Conservation (phyloP, 1,284 basidiomycete species). For the Gymnopus androsaceus region DNA sequence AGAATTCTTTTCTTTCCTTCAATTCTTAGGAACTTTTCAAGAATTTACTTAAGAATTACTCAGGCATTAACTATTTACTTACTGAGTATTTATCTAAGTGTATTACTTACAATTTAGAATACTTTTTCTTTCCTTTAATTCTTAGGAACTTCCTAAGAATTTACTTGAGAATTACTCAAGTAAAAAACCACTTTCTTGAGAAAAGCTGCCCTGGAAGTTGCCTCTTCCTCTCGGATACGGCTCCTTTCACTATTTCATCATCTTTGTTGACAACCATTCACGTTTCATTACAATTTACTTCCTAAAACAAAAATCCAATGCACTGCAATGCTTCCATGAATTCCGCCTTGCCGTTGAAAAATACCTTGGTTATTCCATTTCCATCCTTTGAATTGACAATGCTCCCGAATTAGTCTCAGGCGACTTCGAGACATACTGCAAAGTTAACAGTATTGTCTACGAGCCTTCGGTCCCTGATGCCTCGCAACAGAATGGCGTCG, state of each 20-base stretch:
- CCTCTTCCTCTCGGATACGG: not conserved
- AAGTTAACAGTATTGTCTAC: conserved; percentile 13
- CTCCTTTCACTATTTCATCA: conserved; percentile 8
- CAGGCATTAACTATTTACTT: too few relatives aligned
- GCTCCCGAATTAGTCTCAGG: conserved; percentile 16
- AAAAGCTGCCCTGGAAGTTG: too few relatives aligned
- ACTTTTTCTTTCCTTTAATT: too few relatives aligned
- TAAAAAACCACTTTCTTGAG: too few relatives aligned
- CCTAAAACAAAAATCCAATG: conserved; percentile 9
- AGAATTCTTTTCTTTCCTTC: too few relatives aligned
- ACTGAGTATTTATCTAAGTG: too few relatives aligned
- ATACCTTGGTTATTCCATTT: conserved; percentile 13
- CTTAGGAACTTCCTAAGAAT: too few relatives aligned
- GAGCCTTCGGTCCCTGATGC: conserved; percentile 22
- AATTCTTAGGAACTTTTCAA: too few relatives aligned
- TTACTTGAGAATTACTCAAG: too few relatives aligned
- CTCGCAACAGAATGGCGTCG: conserved; percentile 25
- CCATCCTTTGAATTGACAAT: conserved; percentile 19
- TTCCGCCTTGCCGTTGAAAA: conserved; percentile 19
- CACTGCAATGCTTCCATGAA: conserved; percentile 16
- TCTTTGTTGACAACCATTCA: conserved; percentile 3
- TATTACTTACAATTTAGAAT: too few relatives aligned
- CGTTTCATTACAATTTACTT: too few relatives aligned
- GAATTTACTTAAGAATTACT: too few relatives aligned
- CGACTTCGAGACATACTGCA: conserved; percentile 16